Conservation (phyloP, 352 stramenopile species). For the Blastocystis sp. region DNA sequence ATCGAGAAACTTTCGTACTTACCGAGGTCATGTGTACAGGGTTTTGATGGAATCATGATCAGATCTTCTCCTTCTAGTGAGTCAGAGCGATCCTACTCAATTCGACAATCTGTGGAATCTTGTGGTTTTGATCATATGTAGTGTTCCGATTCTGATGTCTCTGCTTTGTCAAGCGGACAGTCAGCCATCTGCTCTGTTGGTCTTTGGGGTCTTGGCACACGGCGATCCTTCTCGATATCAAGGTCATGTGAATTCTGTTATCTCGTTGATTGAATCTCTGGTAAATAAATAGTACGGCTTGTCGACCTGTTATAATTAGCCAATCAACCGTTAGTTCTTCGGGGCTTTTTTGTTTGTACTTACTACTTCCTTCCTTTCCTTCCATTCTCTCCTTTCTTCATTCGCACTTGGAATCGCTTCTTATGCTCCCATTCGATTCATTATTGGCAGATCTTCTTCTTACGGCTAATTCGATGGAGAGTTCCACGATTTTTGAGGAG, state of each 20-base stretch:
- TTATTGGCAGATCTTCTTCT: neutral
- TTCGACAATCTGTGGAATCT: neutral
- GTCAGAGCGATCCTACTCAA: neutral
- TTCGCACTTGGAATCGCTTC: neutral
- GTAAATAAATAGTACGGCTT: neutral
- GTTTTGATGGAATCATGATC: neutral
- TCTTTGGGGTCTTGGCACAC: neutral
- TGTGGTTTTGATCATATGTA: neutral
- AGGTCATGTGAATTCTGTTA: neutral
- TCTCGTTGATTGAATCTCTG: neutral
- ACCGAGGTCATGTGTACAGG: neutral
- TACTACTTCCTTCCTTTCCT: neutral
- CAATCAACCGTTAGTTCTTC: neutral
- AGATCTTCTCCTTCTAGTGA: neutral
- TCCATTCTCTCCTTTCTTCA: neutral
- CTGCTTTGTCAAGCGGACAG: neutral
- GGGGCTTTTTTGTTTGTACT: neutral
- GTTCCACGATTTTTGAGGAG: neutral
- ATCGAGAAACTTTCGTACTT: neutral
- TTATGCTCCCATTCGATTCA: neutral
- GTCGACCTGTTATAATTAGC: neutral
- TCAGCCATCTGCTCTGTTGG: neutral
- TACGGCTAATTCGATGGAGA: neutral
- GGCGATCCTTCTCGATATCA: neutral
- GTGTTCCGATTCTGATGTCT: neutral